Evolutionary conservation across 2,329 filamentous ascomycete species (phyloP).

Genomic region (Botrytis fabae): DNA sequence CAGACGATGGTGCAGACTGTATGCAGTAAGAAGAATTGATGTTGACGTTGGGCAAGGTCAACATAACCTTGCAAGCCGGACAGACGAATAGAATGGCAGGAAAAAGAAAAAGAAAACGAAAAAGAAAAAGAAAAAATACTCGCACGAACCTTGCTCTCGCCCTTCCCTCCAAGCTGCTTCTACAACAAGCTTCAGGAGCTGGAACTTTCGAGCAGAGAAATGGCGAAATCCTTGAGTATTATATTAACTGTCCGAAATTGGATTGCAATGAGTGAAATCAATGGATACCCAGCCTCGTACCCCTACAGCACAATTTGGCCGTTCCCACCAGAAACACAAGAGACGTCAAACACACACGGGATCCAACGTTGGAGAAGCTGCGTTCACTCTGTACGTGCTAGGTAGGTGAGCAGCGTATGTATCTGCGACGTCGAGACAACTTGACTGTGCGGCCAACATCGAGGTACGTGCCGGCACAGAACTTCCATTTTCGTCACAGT

Average conservation of each 20-base stretch:
- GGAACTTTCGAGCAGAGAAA: background rate
- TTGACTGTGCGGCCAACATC: background rate
- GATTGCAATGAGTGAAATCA: background rate
- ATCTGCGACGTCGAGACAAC: background rate
- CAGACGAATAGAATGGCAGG: background rate
- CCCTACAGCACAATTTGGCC: background rate
- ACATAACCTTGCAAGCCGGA: background rate
- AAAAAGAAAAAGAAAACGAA: background rate
- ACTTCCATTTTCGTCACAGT: slow-evolving; percentile 6
- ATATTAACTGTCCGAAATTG: slow-evolving; percentile 8
- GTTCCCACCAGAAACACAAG: background rate
- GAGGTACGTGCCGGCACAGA: background rate
- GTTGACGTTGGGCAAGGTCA: slow-evolving; percentile 15
- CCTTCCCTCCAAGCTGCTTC: background rate
- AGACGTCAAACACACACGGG: background rate
- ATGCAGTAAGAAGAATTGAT: slow-evolving; percentile 5
- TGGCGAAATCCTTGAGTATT: background rate
- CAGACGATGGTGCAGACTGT: background rate
- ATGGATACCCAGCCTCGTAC: background rate
- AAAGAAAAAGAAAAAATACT: background rate
- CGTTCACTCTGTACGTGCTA: too few relatives aligned
- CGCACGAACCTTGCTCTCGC: background rate
- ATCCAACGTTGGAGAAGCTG: background rate
- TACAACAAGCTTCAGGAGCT: background rate
- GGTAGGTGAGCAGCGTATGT: background rate